Evolutionary conservation across 1,284 basidiomycete species (phyloP).

Genomic region (Cutaneotrichosporon spelunceum): DNA sequence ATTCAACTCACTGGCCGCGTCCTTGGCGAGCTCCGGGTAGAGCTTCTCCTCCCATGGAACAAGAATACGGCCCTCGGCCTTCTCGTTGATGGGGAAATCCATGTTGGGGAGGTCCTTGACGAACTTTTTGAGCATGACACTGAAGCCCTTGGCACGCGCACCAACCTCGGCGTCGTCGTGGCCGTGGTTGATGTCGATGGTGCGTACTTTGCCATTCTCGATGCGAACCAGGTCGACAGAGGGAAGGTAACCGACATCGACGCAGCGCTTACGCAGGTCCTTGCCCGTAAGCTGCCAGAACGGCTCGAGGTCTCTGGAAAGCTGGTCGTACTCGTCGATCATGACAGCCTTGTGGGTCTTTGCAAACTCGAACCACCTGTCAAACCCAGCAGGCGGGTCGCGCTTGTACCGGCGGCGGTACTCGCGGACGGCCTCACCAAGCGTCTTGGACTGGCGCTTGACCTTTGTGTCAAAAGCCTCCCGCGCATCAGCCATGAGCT

Average conservation of each 20-base stretch:
- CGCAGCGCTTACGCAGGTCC: slow-evolving; percentile 67
- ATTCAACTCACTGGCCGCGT: slow-evolving; percentile 49
- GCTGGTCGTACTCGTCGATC: slow-evolving; percentile 84
- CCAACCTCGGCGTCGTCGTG: slow-evolving; percentile 67
- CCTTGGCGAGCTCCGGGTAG: slow-evolving; percentile 65
- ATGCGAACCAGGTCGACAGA: slow-evolving; percentile 82
- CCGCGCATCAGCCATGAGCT: slow-evolving; percentile 75
- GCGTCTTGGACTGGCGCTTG: slow-evolving; percentile 67
- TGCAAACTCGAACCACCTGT: slow-evolving; percentile 82
- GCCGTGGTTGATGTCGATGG: slow-evolving; percentile 62
- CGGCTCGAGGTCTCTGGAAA: slow-evolving; percentile 73
- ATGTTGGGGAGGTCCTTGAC: slow-evolving; percentile 74
- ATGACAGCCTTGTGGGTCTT: slow-evolving; percentile 68
- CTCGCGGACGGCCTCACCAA: slow-evolving; percentile 69
- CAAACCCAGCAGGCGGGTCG: slow-evolving; percentile 82
- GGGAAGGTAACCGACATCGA: slow-evolving; percentile 72
- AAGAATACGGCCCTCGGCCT: slow-evolving; percentile 84
- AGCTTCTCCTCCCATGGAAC: slow-evolving; percentile 77
- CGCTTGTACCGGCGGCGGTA: slow-evolving; percentile 73
- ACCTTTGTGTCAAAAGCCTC: slow-evolving; percentile 64
- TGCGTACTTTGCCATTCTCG: slow-evolving; percentile 61
- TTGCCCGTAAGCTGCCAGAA: slow-evolving; percentile 71
- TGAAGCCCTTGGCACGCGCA: slow-evolving; percentile 71
- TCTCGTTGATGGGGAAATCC: slow-evolving; percentile 86
- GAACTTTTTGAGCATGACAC: slow-evolving; percentile 69